Evolutionary conservation across 2,329 filamentous ascomycete genomes (phyloP).

Genomic region (Aspergillus hortae): DNA sequence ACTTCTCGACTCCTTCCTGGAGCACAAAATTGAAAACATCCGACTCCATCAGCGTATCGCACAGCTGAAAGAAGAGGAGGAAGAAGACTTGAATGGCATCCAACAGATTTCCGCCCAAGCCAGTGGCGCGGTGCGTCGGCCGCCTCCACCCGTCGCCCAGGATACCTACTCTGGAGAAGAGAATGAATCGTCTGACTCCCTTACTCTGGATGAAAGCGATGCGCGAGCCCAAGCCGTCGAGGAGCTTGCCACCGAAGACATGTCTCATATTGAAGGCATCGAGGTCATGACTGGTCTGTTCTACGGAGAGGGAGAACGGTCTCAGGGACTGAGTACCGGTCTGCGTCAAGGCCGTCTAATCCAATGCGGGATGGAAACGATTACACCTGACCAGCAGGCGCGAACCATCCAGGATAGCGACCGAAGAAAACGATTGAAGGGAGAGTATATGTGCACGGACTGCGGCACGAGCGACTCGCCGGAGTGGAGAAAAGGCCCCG

Average conservation of each 20-base stretch:
- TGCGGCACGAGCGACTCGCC: conserved; percentile 93
- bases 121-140: conserved; percentile 49
- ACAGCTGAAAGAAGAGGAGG: conserved; percentile 80
- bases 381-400: conserved; percentile 66
- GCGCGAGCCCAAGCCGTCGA: conserved; percentile 65
- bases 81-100: conserved; percentile 58
- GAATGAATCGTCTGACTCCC: conserved; percentile 32
- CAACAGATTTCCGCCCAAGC: conserved; percentile 54
- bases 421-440: conserved; percentile 84
- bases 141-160: conserved; percentile 26
- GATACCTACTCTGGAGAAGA: conserved; percentile 46
- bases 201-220: conserved; percentile 31
- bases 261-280: conserved; percentile 77
- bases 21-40: conserved; percentile 97
- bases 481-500: conserved; percentile 93
- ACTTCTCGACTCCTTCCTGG: conserved; percentile 85
- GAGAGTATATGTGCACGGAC: conserved; percentile 94
- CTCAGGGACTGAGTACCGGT: conserved; percentile 81
- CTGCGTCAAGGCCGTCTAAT: conserved; percentile 76
- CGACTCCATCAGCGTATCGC: conserved; percentile 77
- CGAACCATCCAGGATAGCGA: conserved; percentile 56
- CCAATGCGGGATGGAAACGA: conserved; percentile 80
- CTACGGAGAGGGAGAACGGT: conserved; percentile 85
- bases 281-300: conserved; percentile 88
- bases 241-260: conserved; percentile 73